These are phyloP conservation scores for Colletotrichum chlorophyti DNA, from an alignment of 2,329 filamentous ascomycete genomes.

Conservation along the genomic window DNA sequence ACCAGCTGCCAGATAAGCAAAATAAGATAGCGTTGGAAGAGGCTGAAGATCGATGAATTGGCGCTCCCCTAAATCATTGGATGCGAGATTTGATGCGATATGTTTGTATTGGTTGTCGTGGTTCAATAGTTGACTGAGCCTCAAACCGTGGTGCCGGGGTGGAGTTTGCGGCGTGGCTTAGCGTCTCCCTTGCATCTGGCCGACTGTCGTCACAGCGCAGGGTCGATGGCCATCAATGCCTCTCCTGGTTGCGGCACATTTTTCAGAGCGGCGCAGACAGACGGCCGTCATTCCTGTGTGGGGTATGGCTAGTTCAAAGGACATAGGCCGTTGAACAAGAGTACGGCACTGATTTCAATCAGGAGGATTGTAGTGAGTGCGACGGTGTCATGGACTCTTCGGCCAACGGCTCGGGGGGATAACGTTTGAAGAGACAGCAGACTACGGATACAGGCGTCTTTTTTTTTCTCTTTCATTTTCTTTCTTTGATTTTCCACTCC, in stretches of 20 bases:
- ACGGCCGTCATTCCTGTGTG: conserved; percentile 8
- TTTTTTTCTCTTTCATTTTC: too few species aligned
- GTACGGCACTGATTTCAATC: conserved; percentile 14
- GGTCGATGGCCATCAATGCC: conserved; percentile 22
- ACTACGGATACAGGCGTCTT: too few species aligned
- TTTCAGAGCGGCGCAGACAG: conserved; percentile 14
- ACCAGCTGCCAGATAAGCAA: too few species aligned
- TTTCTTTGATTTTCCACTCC: too few species aligned
- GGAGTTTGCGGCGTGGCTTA: conserved; percentile 22
- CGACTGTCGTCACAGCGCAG: conserved; percentile 28
- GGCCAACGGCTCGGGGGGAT: conserved; percentile 10
- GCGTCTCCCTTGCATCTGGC: conserved; percentile 12
- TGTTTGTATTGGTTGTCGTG: neutral
- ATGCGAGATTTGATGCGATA: neutral
- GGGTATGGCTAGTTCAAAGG: too few species aligned
- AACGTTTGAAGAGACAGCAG: neutral
- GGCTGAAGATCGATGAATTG: too few species aligned
- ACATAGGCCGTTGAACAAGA: neutral
- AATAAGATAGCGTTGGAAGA: too few species aligned
- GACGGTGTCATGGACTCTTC: conserved; percentile 15
- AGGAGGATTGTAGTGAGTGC: conserved; percentile 14
- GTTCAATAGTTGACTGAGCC: conserved; percentile 23
- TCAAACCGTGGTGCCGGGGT: conserved; percentile 23
- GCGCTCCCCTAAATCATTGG: too few species aligned
- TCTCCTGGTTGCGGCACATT: conserved; percentile 3